These are phyloP conservation scores for Hypomontagnella monticulosa DNA, from an alignment of 495 filamentous ascomycete genomes.

Conservation along the genomic window DNA sequence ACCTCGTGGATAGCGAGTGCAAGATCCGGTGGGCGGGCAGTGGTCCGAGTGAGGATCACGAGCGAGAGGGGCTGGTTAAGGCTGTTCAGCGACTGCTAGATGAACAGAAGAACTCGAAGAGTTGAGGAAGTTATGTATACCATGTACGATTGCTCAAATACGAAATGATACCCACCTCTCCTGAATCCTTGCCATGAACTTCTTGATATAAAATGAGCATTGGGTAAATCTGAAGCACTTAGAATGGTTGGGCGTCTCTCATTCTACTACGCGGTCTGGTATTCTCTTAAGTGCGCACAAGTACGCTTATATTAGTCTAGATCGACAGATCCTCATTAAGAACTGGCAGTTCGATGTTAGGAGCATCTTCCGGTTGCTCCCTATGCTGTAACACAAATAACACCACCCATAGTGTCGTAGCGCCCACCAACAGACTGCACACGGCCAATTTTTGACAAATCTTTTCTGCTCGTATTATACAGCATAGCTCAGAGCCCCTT, in stretches of 20 bases:
- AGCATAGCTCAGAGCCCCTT: conserved; percentile 10
- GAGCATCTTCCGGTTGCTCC: not conserved
- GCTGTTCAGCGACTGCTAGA: conserved; percentile 74
- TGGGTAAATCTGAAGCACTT: too few species aligned
- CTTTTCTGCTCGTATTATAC: conserved; percentile 35
- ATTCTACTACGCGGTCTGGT: too few species aligned
- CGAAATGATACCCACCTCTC: conserved; percentile 37
- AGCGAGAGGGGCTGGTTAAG: conserved; percentile 75
- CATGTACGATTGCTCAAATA: conserved; percentile 8
- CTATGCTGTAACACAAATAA: conserved; percentile 1
- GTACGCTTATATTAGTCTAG: too few species aligned
- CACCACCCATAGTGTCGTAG: conserved; percentile 17
- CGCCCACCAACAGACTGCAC: conserved; percentile 2
- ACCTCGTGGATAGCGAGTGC: conserved; percentile 86
- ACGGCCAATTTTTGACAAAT: conserved; percentile 12
- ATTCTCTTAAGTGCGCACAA: too few species aligned
- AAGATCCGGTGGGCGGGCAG: conserved; percentile 95
- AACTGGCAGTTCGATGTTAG: not conserved
- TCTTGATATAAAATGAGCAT: not conserved
- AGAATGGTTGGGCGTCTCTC: too few species aligned
- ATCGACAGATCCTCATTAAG: not conserved
- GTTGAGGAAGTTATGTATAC: conserved; percentile 16
- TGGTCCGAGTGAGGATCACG: conserved; percentile 73
- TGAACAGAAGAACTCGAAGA: conserved; percentile 54
- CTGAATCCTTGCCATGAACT: not conserved